Conservation (phyloP, 305 asterid genomes). For the Ilex paraguariensis region DNA sequence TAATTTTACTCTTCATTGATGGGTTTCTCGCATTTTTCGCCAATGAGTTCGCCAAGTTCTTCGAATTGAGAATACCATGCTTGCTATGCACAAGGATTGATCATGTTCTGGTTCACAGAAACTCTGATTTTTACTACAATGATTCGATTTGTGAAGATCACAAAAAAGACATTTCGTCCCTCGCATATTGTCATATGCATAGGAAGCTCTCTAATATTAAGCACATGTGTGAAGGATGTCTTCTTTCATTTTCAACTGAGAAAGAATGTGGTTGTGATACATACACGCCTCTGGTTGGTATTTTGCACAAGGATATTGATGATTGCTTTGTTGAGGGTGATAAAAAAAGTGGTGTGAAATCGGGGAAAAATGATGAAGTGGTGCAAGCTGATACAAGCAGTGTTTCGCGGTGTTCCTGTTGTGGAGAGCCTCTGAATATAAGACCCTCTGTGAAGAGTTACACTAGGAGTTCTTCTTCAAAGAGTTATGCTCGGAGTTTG, state of each 20-base stretch:
- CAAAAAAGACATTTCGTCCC: conserved; percentile 74
- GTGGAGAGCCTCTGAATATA: conserved; percentile 59
- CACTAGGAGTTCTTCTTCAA: too few relatives aligned
- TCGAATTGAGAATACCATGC: conserved; percentile 61
- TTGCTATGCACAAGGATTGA: conserved; percentile 77
- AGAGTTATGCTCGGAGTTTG: conserved; percentile 29
- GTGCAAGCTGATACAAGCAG: conserved; percentile 25
- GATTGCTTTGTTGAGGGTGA: conserved; percentile 42
- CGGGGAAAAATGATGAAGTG: conserved; percentile 33
- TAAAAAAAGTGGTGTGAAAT: conserved; percentile 23
- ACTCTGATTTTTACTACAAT: conserved; percentile 52
- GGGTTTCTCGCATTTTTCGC: conserved; percentile 69
- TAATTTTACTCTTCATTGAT: conserved; percentile 56
- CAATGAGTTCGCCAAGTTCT: conserved; percentile 55
- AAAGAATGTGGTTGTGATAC: conserved; percentile 51
- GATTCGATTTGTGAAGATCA: conserved; percentile 77
- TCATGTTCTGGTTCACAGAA: conserved; percentile 48
- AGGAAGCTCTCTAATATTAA: conserved; percentile 60
- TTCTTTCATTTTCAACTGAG: conserved; percentile 61
- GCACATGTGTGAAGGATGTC: conserved; percentile 74
- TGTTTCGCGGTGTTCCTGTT: conserved; percentile 55
- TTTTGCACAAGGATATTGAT: conserved; percentile 58
- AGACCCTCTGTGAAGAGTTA: conserved; percentile 22
- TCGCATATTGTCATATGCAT: conserved; percentile 74
- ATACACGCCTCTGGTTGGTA: conserved; percentile 60